Percentiles rank a stretch among this genome's conserved stretches.
Conservation (phyloP, 2,329 filamentous ascomycete genomes). For the Claviceps pusilla region DNA sequence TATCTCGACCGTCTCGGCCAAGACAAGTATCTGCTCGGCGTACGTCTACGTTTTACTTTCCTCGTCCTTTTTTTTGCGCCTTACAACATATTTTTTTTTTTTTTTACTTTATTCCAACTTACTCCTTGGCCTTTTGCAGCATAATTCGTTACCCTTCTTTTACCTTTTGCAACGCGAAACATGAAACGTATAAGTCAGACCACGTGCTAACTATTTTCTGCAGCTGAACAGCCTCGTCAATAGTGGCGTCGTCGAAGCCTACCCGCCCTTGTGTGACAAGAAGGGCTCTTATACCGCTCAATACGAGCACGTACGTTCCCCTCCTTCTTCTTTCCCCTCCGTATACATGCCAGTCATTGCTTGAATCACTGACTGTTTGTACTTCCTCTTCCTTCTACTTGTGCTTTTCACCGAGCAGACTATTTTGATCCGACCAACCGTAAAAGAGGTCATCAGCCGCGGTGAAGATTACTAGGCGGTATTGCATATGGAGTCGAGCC, state of each 20-base stretch:
- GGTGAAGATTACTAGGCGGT: conserved; percentile 61
- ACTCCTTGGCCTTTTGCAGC: no score
- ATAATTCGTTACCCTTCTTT: no score
- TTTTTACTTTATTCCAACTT: no score
- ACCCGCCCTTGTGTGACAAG: conserved; percentile 77
- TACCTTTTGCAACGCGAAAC: no score
- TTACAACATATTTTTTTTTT: no score
- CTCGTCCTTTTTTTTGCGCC: no score
- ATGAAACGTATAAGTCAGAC: neutral
- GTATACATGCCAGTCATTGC: neutral
- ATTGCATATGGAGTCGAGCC: neutral
- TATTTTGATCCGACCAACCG: conserved; percentile 59
- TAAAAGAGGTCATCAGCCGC: conserved; percentile 77
- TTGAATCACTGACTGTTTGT: conserved; percentile 3
- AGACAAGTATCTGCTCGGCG: conserved; percentile 83
- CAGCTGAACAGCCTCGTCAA: conserved; percentile 76
- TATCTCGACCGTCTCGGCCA: conserved; percentile 88
- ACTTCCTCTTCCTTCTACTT: neutral
- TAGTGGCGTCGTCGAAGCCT: conserved; percentile 73
- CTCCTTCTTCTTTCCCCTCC: neutral
- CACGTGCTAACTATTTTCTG: neutral
- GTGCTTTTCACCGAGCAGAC: conserved; percentile 33
- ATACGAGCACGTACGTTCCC: conserved; percentile 72
- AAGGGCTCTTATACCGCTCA: conserved; percentile 93
- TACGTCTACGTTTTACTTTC: conserved; percentile 25